phyloP scores from a whole-genome alignment of 306 rosid genomes.

The Quillaja saponaria region DNA sequence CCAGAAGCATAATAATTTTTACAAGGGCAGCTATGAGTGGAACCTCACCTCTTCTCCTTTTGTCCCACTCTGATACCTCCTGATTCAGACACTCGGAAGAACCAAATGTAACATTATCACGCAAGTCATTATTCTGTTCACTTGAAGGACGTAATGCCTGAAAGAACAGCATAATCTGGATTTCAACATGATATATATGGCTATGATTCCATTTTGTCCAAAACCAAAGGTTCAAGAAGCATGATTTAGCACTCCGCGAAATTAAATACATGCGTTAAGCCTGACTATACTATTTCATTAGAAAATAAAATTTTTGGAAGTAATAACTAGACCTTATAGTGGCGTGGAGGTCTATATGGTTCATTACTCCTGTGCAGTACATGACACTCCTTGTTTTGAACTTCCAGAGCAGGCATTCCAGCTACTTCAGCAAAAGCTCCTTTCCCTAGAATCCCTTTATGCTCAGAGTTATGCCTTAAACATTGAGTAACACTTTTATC shows the following conservation, averaged over 20 bases:
- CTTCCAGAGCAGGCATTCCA: constrained; percentile 9
- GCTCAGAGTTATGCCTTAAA: background rate
- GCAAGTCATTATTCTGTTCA: constrained; percentile 18
- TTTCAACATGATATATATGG: constrained; percentile 6
- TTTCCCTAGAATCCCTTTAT: constrained; percentile 26
- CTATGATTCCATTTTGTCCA: background rate
- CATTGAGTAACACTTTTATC: constrained; percentile 17
- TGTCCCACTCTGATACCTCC: constrained; percentile 23
- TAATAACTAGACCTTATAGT: constrained; percentile 37
- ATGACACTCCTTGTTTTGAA: constrained; percentile 16
- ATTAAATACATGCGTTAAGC: too few relatives aligned
- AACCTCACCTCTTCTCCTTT: constrained; percentile 24
- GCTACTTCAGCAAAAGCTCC: background rate
- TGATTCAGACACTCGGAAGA: constrained; percentile 34
- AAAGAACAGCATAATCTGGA: constrained; percentile 23
- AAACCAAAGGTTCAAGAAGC: constrained; percentile 5
- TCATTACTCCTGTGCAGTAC: constrained; percentile 42
- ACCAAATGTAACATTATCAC: constrained; percentile 25
- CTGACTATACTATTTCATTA: too few relatives aligned
- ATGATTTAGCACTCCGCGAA: too few relatives aligned
- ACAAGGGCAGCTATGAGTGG: background rate
- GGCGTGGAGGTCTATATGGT: constrained; percentile 56
- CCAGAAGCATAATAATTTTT: background rate
- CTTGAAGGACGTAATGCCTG: constrained; percentile 40
- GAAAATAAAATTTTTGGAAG: background rate